These are phyloP conservation scores for Metschnikowia lochheadii DNA, from an alignment of 805 yeast species.

Conservation along the genomic window DNA sequence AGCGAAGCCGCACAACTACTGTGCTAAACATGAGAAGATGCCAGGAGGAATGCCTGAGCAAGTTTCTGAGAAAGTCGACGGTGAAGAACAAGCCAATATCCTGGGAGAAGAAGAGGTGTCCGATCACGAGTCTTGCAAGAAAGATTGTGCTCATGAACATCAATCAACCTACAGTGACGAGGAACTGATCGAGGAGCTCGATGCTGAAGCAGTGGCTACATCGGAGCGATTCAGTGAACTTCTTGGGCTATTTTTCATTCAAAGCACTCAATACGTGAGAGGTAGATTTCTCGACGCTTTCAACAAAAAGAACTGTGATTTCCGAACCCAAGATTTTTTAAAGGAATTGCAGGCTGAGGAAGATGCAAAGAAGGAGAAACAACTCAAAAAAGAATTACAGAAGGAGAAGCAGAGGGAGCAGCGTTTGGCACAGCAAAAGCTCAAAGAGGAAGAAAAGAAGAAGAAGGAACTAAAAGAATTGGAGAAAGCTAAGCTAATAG, in stretches of 20 bases:
- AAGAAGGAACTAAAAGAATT: constrained; percentile 52
- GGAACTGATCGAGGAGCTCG: not conserved
- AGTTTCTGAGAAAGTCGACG: not conserved
- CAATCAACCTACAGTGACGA: not conserved
- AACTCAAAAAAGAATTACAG: constrained; percentile 59
- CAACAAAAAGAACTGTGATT: constrained; percentile 77
- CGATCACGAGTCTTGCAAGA: not conserved
- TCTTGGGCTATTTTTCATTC: constrained; percentile 71
- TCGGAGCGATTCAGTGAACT: constrained; percentile 60
- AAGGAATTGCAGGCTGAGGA: constrained; percentile 72
- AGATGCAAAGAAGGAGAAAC: constrained; percentile 57
- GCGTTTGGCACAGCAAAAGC: constrained; percentile 56
- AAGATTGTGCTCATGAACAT: not conserved
- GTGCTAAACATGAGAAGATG: not conserved
- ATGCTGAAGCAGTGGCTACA: not conserved
- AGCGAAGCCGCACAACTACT: not conserved
- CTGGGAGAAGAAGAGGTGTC: not conserved
- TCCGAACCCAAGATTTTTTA: constrained; percentile 56
- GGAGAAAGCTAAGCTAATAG: constrained; percentile 28
- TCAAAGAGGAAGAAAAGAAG: constrained; percentile 58
- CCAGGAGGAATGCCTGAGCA: not conserved
- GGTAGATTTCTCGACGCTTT: constrained; percentile 70
- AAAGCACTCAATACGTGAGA: constrained; percentile 74
- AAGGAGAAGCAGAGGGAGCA: constrained; percentile 70
- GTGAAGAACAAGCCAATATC: not conserved